These are phyloP conservation scores for Mytilinidion resinicola DNA, from an alignment of 495 filamentous ascomycete species.

Conservation along the genomic window DNA sequence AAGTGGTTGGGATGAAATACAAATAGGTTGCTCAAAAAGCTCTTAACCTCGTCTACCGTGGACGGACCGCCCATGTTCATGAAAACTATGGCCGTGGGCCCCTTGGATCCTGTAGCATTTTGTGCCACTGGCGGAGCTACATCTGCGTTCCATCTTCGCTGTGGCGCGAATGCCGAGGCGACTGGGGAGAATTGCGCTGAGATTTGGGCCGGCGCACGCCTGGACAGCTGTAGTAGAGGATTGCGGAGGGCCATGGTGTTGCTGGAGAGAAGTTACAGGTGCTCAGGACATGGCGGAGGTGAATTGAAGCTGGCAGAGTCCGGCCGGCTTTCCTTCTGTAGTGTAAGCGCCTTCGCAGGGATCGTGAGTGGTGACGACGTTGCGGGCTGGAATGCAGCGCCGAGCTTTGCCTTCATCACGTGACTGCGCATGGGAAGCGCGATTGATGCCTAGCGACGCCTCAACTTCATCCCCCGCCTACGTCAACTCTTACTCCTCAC, in stretches of 20 bases:
- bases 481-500: not conserved
- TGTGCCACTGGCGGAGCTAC: slow-evolving; percentile 70
- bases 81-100: slow-evolving; percentile 92
- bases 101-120: slow-evolving; percentile 54
- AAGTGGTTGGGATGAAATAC: slow-evolving; percentile 44
- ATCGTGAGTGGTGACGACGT: not conserved
- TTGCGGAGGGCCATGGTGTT: not conserved
- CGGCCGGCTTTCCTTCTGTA: not conserved
- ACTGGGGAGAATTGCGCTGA: slow-evolving; percentile 6
- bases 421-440: not conserved
- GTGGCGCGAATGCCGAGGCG: slow-evolving; percentile 33
- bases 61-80: slow-evolving; percentile 99
- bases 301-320: not conserved
- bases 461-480: not conserved
- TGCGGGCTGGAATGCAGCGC: not conserved
- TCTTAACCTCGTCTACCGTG: slow-evolving; percentile 76
- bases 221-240: slow-evolving; percentile 18
- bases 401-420: not conserved
- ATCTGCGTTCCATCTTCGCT: slow-evolving; percentile 41
- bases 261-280: not conserved
- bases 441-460: not conserved
- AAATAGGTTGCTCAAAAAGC: slow-evolving; percentile 91
- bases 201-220: slow-evolving; percentile 22
- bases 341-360: not conserved
- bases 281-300: not conserved